Percentiles rank a stretch among this genome's conserved stretches.
phyloP scores from a whole-genome alignment of 805 yeast genomes.

The Zygosaccharomyces siamensis region DNA sequence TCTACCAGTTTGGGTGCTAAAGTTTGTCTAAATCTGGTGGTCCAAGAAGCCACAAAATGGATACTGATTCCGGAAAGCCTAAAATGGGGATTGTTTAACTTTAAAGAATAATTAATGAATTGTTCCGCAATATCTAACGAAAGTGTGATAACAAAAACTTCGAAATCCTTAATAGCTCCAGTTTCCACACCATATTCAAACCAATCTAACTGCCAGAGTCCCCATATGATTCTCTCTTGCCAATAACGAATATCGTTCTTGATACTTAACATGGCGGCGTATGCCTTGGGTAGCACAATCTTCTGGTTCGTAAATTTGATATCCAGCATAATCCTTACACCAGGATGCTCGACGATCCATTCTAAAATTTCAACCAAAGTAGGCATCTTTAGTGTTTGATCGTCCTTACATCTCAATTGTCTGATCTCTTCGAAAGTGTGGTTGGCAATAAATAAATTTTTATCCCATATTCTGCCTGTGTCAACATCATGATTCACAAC shows the following conservation, averaged over 20 bases:
- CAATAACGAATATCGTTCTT: constrained; percentile 41
- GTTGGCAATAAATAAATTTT: constrained; percentile 36
- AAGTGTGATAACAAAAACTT: constrained; percentile 36
- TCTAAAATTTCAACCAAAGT: constrained; percentile 39
- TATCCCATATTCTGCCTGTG: constrained; percentile 47
- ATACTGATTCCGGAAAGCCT: constrained; percentile 56
- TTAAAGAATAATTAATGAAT: constrained; percentile 37
- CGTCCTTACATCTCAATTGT: constrained; percentile 34
- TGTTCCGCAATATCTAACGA: constrained; percentile 33
- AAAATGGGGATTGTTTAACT: constrained; percentile 39
- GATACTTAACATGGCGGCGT: constrained; percentile 35
- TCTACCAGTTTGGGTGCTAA: constrained; percentile 32
- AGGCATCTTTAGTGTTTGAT: constrained; percentile 37
- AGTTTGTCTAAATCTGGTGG: constrained; percentile 30
- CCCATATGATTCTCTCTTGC: constrained; percentile 45
- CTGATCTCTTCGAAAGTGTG: constrained; percentile 37
- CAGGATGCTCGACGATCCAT: constrained; percentile 37
- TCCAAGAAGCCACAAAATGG: constrained; percentile 44
- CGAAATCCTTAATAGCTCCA: constrained; percentile 36
- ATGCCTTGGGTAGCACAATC: constrained; percentile 39
- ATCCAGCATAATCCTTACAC: constrained; percentile 44
- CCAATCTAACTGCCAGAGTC: constrained; percentile 50
- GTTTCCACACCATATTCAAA: constrained; percentile 39
- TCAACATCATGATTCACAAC: constrained; percentile 51
- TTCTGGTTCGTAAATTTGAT: constrained; percentile 46